Evolutionary conservation across 176 grass and related monocot species (phyloP), one percentile per base, ranked within the genome.

Genomic region (Lolium multiflorum): DNA sequence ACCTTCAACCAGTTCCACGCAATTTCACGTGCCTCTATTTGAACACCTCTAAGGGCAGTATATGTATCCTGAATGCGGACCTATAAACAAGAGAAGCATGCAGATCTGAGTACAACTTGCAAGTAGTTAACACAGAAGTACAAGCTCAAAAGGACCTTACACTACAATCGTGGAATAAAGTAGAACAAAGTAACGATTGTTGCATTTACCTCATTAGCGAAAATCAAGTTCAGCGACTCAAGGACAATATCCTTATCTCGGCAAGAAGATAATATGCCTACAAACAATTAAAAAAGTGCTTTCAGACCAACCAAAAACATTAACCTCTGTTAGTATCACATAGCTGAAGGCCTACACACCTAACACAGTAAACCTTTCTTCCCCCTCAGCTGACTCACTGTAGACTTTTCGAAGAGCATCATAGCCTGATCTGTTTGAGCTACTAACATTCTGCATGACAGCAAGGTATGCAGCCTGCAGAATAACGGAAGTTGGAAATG

Each of bases 321-420:
- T 7, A 43, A 43, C 6, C 41, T 43, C 41, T 5, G 41, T 43
- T 43, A 43, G 7, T 43, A 6, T 43, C 4, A 43, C 41, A 43
- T 43, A 7, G 41, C 7, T 5, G 41, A 43, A 43, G 41, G 41
- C 6, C 56, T 12, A 89, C 81, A 24, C 50, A 97, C 92, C 81
- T 89, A 97, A 82, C 58, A 94, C 64, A 55, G 47, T 75, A 48
- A 49, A 60, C 81, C 87, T 97, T 83, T 94, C 89, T 85, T 85
- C 78, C 46, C 80, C 87, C 81, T 92, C 52, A 76, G 70, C 57
- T 24, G 83, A 76, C 46, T 89, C 80, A 63, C 44, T 83, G 66
- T 93, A 98, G 89, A 98, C 41, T 62, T 77, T 85, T 77, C 87
- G 79, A 89, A 98, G 93, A 80, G 90, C 89, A 60, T 92, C 78